These are phyloP conservation scores for Pterocarpus macrocarpus DNA, from an alignment of 306 rosid genomes.

Conservation along the genomic window DNA sequence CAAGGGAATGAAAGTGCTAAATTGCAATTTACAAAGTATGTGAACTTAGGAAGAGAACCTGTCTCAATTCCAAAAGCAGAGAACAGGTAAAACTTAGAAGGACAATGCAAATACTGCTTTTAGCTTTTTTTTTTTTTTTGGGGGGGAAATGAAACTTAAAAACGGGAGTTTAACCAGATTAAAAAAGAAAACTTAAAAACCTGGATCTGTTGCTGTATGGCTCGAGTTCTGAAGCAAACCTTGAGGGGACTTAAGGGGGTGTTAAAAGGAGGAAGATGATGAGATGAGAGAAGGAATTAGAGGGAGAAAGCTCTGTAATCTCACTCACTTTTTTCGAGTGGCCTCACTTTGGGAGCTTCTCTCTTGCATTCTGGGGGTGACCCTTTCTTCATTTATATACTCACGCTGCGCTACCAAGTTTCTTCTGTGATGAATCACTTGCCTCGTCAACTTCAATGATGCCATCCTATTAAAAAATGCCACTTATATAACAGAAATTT, in stretches of 20 bases:
- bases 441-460: conserved; percentile 55
- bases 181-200: conserved; percentile 10
- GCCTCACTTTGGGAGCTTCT: conserved; percentile 36
- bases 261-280: not conserved
- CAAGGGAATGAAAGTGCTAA: not conserved
- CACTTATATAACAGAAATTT: conserved; percentile 12
- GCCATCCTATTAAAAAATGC: not conserved
- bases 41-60: not conserved
- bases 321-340: not conserved
- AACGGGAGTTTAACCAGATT: not conserved
- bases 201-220: conserved; percentile 51
- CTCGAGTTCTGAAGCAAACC: conserved; percentile 6
- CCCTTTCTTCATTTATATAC: conserved; percentile 49
- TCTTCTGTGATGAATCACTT: conserved; percentile 18
- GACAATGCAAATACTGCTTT: no score
- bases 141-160: not conserved
- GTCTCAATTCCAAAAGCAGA: conserved; percentile 44
- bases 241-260: no score
- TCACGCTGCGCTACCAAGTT: conserved; percentile 7
- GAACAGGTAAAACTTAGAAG: conserved; percentile 20
- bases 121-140: not conserved
- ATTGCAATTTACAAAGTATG: no score
- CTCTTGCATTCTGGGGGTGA: conserved; percentile 32
- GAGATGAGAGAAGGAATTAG: not conserved
- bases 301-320: not conserved